phyloP scores from a whole-genome alignment of 1,284 basidiomycete genomes.

The Ustilago vetiveriae region DNA sequence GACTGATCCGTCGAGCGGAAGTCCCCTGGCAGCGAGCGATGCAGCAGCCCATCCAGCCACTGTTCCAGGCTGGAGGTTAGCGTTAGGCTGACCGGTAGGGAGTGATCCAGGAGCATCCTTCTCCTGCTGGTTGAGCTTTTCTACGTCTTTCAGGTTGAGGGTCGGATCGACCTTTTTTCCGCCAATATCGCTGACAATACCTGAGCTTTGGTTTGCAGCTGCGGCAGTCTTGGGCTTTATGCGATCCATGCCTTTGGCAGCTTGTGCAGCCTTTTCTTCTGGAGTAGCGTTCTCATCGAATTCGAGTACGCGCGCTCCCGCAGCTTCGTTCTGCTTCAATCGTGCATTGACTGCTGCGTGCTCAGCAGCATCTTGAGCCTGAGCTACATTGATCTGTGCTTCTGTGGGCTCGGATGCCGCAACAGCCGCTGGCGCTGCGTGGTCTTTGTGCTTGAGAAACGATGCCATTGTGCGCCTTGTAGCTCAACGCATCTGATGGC shows the following conservation, averaged over 20 bases:
- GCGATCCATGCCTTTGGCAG: slow-evolving; percentile 44
- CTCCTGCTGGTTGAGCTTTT: slow-evolving; percentile 53
- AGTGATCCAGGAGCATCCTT: slow-evolving; percentile 51
- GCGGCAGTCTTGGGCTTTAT: slow-evolving; percentile 49
- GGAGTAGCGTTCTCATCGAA: slow-evolving; percentile 63
- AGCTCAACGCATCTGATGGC: slow-evolving; percentile 11
- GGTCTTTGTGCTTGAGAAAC: slow-evolving; percentile 38
- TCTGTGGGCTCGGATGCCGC: slow-evolving; percentile 11
- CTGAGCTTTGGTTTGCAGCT: slow-evolving; percentile 20
- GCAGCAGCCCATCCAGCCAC: slow-evolving; percentile 59
- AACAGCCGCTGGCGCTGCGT: slow-evolving; percentile 15
- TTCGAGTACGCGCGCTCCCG: slow-evolving; percentile 55
- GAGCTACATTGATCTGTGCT: slow-evolving; percentile 39
- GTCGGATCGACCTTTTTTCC: slow-evolving; percentile 57
- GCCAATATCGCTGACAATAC: slow-evolving; percentile 54
- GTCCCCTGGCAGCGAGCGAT: slow-evolving; percentile 42
- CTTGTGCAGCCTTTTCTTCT: slow-evolving; percentile 58
- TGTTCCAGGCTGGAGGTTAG: slow-evolving; percentile 49
- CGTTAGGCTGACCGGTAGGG: slow-evolving; percentile 48
- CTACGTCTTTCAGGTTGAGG: slow-evolving; percentile 55
- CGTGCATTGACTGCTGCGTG: slow-evolving; percentile 29
- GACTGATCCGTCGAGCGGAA: slow-evolving; percentile 19
- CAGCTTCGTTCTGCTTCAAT: slow-evolving; percentile 44
- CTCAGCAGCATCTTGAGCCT: slow-evolving; percentile 43
- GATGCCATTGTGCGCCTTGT: slow-evolving; percentile 17